Evolutionary conservation across 73 alveolate genomes (phyloP), one percentile per base, ranked within the genome.

Genomic region (Paramecium pentaurelia): DNA sequence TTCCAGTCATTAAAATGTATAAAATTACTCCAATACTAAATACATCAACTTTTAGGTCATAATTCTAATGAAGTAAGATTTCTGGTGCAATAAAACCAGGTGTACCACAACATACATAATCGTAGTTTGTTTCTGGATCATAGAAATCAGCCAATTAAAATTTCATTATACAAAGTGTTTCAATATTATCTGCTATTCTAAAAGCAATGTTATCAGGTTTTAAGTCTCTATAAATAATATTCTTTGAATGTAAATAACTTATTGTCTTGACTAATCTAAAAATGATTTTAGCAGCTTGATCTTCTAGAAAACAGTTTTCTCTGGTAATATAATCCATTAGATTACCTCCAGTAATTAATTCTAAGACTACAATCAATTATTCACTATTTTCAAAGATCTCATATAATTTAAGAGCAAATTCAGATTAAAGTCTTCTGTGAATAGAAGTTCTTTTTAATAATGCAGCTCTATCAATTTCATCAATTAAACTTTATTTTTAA

Each of bases 321-420:
- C 68, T 92, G 36, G 83, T 60, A n/a, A 93, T 91, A 22, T 90
- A 40, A 22, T 88, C 45, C 92, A 77, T 88, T 2, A 93, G 92
- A 38, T 92, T 94, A 16, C 96, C 96, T n/a, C 96, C 95, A 3
- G 58, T 71, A 34, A 86, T 40, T 36, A 80, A 88, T 42, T 93
- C 96, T 60, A 86, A 32, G 45, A 96, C 86, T 38, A 96, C 68
- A 80, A 80, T 93, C 30, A 89, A 83, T 34, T 88, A 83, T 58
- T 96, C 93, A 3, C 40, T 86, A 58, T 93, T 95, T 92, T 96
- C 95, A 18, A 92, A 25, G 12, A 95, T 70, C 70, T 93, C 96
- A 64, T 64, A 64, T 9, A 32, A 64, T 28, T 64, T 64, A 64
- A 64, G 7, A 1, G 47, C 47, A 20, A 64, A 64, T 34, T 64